Evolutionary conservation across 208 protist species (phyloP).

Genomic region (Trypanosoma rangeli): DNA sequence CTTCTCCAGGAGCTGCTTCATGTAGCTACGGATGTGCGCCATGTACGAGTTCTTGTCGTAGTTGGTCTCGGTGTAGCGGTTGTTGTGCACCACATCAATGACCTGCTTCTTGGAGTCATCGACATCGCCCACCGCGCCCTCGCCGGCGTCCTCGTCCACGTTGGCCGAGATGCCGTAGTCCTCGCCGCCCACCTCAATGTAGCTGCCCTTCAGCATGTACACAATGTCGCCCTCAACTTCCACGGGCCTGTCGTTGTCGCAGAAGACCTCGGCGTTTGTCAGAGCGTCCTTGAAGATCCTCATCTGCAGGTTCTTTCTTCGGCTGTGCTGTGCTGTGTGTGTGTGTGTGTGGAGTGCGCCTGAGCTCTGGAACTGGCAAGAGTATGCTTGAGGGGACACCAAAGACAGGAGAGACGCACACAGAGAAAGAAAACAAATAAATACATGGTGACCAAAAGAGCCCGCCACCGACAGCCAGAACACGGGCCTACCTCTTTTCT

Average conservation of each 20-base stretch:
- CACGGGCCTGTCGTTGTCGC: slow-evolving; percentile 88
- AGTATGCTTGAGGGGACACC: background rate
- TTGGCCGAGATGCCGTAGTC: slow-evolving; percentile 91
- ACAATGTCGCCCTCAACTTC: slow-evolving; percentile 77
- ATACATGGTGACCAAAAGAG: background rate
- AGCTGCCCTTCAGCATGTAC: slow-evolving; percentile 79
- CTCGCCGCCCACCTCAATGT: slow-evolving; percentile 89
- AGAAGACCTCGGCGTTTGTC: slow-evolving; percentile 89
- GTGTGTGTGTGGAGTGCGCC: background rate
- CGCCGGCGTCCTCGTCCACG: slow-evolving; percentile 86
- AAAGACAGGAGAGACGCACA: no score
- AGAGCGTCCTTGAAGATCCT: slow-evolving; percentile 90
- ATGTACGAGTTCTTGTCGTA: slow-evolving; percentile 94
- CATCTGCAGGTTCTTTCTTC: slow-evolving; percentile 34
- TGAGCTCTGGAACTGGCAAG: background rate
- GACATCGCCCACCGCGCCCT: slow-evolving; percentile 82
- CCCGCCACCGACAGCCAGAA: no score
- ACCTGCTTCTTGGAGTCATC: slow-evolving; percentile 79
- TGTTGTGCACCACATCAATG: slow-evolving; percentile 89
- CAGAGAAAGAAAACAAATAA: background rate
- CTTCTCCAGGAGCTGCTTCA: slow-evolving; percentile 83
- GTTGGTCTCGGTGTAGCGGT: slow-evolving; percentile 89
- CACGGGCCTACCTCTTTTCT: no score
- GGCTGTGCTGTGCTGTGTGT: background rate
- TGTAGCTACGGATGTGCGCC: slow-evolving; percentile 91